Conservation (phyloP, 495 filamentous ascomycete genomes). For the Copromyces sp. region DNA sequence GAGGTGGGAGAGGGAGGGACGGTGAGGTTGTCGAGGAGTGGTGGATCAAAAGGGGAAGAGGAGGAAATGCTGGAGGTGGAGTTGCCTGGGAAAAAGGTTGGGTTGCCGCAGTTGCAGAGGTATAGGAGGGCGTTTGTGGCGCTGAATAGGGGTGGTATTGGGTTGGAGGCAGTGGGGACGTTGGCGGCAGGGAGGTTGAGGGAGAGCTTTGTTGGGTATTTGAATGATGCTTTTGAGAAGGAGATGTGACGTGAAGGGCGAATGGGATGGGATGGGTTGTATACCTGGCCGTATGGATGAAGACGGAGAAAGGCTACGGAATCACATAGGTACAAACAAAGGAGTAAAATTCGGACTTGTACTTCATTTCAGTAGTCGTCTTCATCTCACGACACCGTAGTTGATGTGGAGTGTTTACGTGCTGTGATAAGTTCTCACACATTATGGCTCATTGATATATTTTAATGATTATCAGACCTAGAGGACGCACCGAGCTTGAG, state of each 20-base stretch:
- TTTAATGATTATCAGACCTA: too few relatives aligned
- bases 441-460: too few relatives aligned
- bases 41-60: slow-evolving; percentile 20
- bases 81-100: slow-evolving; percentile 50
- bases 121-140: slow-evolving; percentile 77
- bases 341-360: background rate
- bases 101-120: slow-evolving; percentile 70
- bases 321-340: background rate
- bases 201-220: slow-evolving; percentile 61
- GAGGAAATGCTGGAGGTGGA: slow-evolving; percentile 36
- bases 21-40: slow-evolving; percentile 26
- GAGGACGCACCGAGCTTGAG: too few relatives aligned
- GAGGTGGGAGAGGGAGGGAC: slow-evolving; percentile 50
- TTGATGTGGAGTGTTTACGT: too few relatives aligned
- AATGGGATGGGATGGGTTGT: too few relatives aligned
- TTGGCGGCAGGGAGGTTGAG: slow-evolving; percentile 45
- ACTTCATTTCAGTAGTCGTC: too few relatives aligned
- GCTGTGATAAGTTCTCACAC: too few relatives aligned
- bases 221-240: slow-evolving; percentile 56
- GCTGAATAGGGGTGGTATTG: slow-evolving; percentile 53
- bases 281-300: too few relatives aligned
- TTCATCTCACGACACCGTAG: too few relatives aligned
- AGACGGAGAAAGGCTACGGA: too few relatives aligned
- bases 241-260: slow-evolving; percentile 20
- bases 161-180: slow-evolving; percentile 35